Evolutionary conservation across 305 asterid genomes (phyloP).

Genomic region (Fraxinus floribunda): DNA sequence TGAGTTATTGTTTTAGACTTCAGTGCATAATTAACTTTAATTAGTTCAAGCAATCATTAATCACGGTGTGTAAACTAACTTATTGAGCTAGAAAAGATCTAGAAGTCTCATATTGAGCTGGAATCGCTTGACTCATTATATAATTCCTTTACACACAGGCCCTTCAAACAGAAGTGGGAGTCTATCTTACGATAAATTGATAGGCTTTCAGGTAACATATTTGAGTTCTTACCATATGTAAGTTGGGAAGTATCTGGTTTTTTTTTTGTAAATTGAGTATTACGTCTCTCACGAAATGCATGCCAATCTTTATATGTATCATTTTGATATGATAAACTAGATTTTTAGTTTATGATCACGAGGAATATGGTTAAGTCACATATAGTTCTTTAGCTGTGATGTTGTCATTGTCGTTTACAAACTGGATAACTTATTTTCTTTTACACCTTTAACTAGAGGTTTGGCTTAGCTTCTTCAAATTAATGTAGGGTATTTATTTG

Average conservation of each 20-base stretch:
- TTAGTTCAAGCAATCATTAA: neutral
- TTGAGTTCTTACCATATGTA: neutral
- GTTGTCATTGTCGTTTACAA: conserved; percentile 33
- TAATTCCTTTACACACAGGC: neutral
- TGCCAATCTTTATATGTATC: neutral
- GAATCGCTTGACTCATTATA: neutral
- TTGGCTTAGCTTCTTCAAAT: too few relatives aligned
- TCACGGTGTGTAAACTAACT: neutral
- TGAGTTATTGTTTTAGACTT: neutral
- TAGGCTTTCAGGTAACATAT: neutral
- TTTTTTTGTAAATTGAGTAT: neutral
- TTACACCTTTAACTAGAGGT: too few relatives aligned
- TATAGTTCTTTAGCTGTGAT: neutral
- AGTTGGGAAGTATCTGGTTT: neutral
- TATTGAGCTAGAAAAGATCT: neutral
- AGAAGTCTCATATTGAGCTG: neutral
- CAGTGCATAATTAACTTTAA: neutral
- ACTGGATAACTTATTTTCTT: too few relatives aligned
- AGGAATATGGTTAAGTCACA: neutral
- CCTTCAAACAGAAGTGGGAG: neutral
- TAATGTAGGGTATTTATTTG: too few relatives aligned
- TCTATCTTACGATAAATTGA: neutral
- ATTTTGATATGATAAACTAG: neutral
- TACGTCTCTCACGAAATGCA: neutral
- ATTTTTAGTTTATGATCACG: neutral